Evolutionary conservation across 345 rosid genomes (phyloP).

Genomic region (Acer campestre): DNA sequence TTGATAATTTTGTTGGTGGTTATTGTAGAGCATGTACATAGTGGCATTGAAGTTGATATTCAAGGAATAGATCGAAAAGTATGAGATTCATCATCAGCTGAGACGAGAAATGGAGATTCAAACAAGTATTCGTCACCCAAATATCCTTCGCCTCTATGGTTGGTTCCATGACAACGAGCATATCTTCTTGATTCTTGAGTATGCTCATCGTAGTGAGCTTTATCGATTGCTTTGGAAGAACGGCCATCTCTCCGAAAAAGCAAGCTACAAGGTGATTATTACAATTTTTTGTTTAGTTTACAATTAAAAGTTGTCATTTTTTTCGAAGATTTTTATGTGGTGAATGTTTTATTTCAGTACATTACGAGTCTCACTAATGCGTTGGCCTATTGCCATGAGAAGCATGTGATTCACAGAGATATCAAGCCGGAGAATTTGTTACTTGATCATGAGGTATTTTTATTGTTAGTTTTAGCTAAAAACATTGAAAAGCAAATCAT

Average conservation of each 20-base stretch:
- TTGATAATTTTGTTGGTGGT: too few species aligned
- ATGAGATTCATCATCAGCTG: constrained; percentile 74
- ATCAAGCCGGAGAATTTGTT: constrained; percentile 95
- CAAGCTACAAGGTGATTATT: constrained; percentile 70
- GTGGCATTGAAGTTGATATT: constrained; percentile 88
- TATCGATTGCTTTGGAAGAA: constrained; percentile 62
- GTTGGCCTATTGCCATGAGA: constrained; percentile 84
- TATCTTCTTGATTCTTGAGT: constrained; percentile 90
- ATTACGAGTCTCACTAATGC: constrained; percentile 92
- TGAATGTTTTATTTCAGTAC: constrained; percentile 49
- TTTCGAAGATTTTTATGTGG: not conserved
- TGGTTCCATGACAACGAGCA: constrained; percentile 84
- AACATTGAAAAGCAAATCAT: not conserved
- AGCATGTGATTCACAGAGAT: constrained; percentile 95
- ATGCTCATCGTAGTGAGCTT: constrained; percentile 88
- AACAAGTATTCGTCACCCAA: constrained; percentile 64
- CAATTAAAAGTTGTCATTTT: not conserved
- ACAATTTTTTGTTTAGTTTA: not conserved
- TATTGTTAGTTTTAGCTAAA: not conserved
- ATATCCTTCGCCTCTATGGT: constrained; percentile 76
- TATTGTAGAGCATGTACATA: constrained; percentile 56
- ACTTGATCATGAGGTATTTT: constrained; percentile 86
- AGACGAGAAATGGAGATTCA: constrained; percentile 95
- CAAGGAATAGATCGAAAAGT: constrained; percentile 89
- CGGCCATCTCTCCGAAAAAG: constrained; percentile 58